These are phyloP conservation scores for Penicillium freii DNA, from an alignment of 2,329 filamentous ascomycete species.

Conservation along the genomic window DNA sequence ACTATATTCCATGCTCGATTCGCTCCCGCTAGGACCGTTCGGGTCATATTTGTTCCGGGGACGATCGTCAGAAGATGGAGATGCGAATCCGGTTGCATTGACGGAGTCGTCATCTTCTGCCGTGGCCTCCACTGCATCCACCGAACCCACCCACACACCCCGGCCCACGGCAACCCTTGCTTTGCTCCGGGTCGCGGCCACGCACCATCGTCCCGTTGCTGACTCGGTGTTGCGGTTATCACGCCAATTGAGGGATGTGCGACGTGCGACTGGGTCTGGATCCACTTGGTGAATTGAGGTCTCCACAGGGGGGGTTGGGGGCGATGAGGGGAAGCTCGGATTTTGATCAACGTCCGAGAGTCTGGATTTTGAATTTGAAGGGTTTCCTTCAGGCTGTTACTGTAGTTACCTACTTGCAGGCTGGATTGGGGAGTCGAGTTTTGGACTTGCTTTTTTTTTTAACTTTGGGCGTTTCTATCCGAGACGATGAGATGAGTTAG, in stretches of 20 bases:
- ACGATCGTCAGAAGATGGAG: conserved; percentile 13
- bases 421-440: background rate
- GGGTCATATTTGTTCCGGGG: conserved; percentile 6
- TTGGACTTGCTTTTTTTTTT: background rate
- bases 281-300: conserved; percentile 15
- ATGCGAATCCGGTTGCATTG: background rate
- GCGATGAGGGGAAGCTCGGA: background rate
- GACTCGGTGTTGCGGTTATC: conserved; percentile 28
- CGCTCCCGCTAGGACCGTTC: conserved; percentile 11
- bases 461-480: background rate
- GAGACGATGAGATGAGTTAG: background rate
- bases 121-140: background rate
- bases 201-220: conserved; percentile 30
- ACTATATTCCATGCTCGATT: conserved; percentile 15
- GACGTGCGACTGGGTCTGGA: conserved; percentile 12
- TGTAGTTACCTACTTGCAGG: background rate
- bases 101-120: conserved; percentile 12
- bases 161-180: conserved; percentile 17
- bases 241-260: conserved; percentile 24
- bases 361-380: background rate
- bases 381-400: background rate
- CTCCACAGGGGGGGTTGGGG: background rate
- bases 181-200: conserved; percentile 26
- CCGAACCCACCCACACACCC: background rate
- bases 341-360: background rate